These are phyloP conservation scores for Nicotiana noctiflora DNA, from an alignment of 257 asterid genomes.

Conservation along the genomic window DNA sequence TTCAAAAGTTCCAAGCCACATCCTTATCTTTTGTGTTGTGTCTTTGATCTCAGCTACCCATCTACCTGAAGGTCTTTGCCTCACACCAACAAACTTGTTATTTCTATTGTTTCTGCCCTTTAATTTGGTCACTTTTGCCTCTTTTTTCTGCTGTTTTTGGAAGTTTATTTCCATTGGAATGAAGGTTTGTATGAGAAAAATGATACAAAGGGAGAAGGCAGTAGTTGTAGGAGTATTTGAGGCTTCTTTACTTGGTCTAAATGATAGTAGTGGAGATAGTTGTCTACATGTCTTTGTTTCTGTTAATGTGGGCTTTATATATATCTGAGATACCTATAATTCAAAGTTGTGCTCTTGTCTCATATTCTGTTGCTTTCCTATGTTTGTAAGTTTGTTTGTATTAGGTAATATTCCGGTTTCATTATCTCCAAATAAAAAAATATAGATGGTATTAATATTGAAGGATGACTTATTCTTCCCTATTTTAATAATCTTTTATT, in stretches of 20 bases:
- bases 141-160: slow-evolving; percentile 23
- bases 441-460: background rate
- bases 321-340: background rate
- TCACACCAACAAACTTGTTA: slow-evolving; percentile 45
- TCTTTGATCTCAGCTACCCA: slow-evolving; percentile 79
- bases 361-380: background rate
- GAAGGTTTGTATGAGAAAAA: no score
- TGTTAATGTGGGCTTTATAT: background rate
- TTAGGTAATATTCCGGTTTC: background rate
- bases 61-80: slow-evolving; percentile 66
- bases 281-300: slow-evolving; percentile 12
- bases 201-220: background rate
- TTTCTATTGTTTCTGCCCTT: slow-evolving; percentile 30
- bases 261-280: background rate
- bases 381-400: background rate
- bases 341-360: background rate
- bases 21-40: slow-evolving; percentile 59
- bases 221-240: background rate
- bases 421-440: background rate
- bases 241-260: background rate
- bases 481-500: background rate
- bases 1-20: slow-evolving; percentile 70
- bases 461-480: background rate
- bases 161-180: slow-evolving; percentile 47
- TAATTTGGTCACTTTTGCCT: slow-evolving; percentile 19